These are phyloP conservation scores for Rhododendron ferrugineum DNA, from an alignment of 148 eudicot genomes.

Conservation along the genomic window DNA sequence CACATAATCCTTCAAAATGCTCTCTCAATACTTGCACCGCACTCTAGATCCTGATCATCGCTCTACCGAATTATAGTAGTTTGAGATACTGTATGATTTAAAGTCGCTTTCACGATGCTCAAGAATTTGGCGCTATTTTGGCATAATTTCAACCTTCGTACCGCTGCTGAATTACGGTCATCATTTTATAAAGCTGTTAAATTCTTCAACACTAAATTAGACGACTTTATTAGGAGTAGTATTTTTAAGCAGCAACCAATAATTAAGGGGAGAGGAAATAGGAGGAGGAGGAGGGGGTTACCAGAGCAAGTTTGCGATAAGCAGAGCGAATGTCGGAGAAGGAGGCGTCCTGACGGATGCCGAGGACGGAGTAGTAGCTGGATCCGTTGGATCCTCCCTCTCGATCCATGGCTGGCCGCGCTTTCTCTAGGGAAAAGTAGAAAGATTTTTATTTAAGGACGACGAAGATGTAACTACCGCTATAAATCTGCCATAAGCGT, in stretches of 20 bases:
- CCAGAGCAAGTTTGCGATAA: conserved; percentile 91
- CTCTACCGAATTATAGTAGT: no score
- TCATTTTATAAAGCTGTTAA: neutral
- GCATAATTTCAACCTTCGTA: no score
- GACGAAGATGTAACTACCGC: neutral
- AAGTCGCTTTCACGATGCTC: no score
- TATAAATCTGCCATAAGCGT: neutral
- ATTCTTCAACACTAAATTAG: neutral
- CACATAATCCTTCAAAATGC: no score
- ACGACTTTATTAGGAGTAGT: neutral
- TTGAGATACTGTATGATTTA: no score
- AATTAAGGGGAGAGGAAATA: neutral
- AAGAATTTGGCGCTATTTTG: no score
- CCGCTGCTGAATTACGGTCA: no score
- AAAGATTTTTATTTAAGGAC: no score
- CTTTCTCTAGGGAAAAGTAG: neutral
- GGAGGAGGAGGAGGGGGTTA: neutral
- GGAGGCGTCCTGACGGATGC: conserved; percentile 65
- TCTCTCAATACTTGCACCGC: no score
- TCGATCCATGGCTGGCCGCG: conserved; percentile 31
- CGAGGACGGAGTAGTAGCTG: conserved; percentile 71
- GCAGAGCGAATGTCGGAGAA: conserved; percentile 70
- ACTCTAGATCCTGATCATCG: no score
- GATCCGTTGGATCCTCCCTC: conserved; percentile 45
- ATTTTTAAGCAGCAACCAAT: no score